Base-by-base conservation (phyloP, 2,329 filamentous ascomycete species). In the Elsinoe necatrix region DNA sequence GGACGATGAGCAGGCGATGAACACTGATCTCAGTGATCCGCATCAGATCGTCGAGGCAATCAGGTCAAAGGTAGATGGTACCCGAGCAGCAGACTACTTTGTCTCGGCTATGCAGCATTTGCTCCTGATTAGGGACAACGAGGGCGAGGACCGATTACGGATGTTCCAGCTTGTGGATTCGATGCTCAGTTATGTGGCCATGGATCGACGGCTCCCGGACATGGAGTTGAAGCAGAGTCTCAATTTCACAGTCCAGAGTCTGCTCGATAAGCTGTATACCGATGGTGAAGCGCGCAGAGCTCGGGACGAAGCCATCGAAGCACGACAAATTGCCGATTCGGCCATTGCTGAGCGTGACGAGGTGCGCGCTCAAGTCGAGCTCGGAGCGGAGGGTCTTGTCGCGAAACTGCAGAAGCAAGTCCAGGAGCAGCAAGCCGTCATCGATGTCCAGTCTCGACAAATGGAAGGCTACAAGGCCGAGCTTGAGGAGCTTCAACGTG, bases 111-210 rank as follows among this genome's bases (percentile, higher is more conserved):
- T 98, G 72, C 93, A 98, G 69, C 93, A 98, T 75, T 79, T 98
- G 69, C 79, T 98, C 64, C 80, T 98, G 43, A 95, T 97, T 62
- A 83, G 90, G 57, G 87, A 95, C 67, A 93, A 90, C 62, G 89
- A 95, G 64, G 86, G 87, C 50, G 93, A 97, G 68, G 93, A 98
- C 71, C 84, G 90, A 12, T 74, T 96, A 60, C 85, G 89, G 50
- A 93, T 96, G 86, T 98, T 97, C 73, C 93, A 97, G 75, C 82
- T 98, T 25, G 91, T 97, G 25, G 93, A 98, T 72, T 86, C 89
- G n/a, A 97, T 97, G 90, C 83, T 98, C 62, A 95, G 90, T 72
- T 97, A 97, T 71, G 92, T 98, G 61, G 92, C 92, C 65, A 98
- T 98, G 92, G 93, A 98, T 71, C 83, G 93, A 67, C 82, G 93